Base-by-base conservation (phyloP, 2,329 filamentous ascomycete genomes). In the Fusarium algeriense region DNA sequence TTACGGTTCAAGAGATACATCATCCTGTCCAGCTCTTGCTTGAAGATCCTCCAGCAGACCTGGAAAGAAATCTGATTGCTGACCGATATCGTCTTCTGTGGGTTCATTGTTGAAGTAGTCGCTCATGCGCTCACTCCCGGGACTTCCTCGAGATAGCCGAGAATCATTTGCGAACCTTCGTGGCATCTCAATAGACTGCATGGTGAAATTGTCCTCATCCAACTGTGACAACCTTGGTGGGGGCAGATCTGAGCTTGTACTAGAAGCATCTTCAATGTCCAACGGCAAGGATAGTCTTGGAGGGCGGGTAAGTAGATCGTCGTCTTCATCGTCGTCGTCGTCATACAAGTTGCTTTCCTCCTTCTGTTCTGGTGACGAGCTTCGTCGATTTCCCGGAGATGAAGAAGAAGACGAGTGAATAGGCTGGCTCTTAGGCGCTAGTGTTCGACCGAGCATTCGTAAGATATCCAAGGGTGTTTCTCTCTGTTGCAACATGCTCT, bases 131-230 rank as follows among this genome's bases (percentile, higher is more conserved):
- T 84, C 78, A 64, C 85, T 88, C 0, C 84, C 87, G 69, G 90
- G 80, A 67, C 86, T 89, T 4, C 84, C 86, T 60, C 89, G 79
- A 14, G 86, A 87, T 34, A 86, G 74, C 34, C 87, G 80, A 6
- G 81, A 80, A 6, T 79, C 76, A 0, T 83, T 82, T 49, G 83
- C 75, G 19, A 84, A 85, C 52, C 89, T 81, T 32, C 89, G 83
- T 11, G 88, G 86, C 52, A 90, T 75, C 78, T 91, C 90, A 32
- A 91, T 84, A 4, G 89, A 90, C 64, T 86, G 85, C 43, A 85
- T 78, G 0, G 89, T 91, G 67, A 85, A 84, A 70, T 90, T 86
- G 44, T 89, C 87, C 30, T 90, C 87, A 59, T 90, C 88, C 28
- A 91, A 75, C 13, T 84, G 82, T 35, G 86, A 85, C 53, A 87